Evolutionary conservation across 139 green algal genomes (phyloP).

Genomic region (Tetradesmus obliquus): DNA sequence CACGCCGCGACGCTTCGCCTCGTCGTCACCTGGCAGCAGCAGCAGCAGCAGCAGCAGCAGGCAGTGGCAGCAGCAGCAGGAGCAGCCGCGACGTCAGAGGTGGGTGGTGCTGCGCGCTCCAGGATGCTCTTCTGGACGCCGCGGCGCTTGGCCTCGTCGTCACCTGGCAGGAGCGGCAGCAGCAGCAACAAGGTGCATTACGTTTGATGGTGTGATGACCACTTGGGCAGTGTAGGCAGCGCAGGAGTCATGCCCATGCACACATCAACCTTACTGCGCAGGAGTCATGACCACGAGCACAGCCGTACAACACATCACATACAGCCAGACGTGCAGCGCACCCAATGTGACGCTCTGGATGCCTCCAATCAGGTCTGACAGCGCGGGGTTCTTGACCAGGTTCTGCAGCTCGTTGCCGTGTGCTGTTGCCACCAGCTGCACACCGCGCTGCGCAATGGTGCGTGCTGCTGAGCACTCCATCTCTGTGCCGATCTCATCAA

Average conservation of each 20-base stretch:
- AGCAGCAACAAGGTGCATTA: not conserved
- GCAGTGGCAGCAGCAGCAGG: not conserved
- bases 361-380: slow-evolving; percentile 82
- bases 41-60: not conserved
- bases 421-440: slow-evolving; percentile 96
- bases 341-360: slow-evolving; percentile 76
- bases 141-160: slow-evolving; percentile 87
- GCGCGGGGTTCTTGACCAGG: slow-evolving; percentile 96
- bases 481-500: slow-evolving; percentile 98
- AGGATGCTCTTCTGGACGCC: slow-evolving; percentile 97
- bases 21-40: slow-evolving; percentile 74
- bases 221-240: too few relatives aligned
- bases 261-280: too few relatives aligned
- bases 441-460: slow-evolving; percentile 93
- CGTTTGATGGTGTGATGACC: slow-evolving; percentile 60
- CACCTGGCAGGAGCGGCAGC: slow-evolving; percentile 53
- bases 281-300: too few relatives aligned
- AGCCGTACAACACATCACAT: not conserved
- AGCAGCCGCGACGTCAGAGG: not conserved
- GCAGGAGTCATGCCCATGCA: too few relatives aligned
- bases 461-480: slow-evolving; percentile 93
- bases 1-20: slow-evolving; percentile 87
- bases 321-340: slow-evolving; percentile 55
- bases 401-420: slow-evolving; percentile 98
- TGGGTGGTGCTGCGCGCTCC: slow-evolving; percentile 87